A percentile compares a stretch with the other conserved stretches of the same genome.
phyloP scores from a whole-genome alignment of 1,284 basidiomycete species.

The Meripilus lineatus region DNA sequence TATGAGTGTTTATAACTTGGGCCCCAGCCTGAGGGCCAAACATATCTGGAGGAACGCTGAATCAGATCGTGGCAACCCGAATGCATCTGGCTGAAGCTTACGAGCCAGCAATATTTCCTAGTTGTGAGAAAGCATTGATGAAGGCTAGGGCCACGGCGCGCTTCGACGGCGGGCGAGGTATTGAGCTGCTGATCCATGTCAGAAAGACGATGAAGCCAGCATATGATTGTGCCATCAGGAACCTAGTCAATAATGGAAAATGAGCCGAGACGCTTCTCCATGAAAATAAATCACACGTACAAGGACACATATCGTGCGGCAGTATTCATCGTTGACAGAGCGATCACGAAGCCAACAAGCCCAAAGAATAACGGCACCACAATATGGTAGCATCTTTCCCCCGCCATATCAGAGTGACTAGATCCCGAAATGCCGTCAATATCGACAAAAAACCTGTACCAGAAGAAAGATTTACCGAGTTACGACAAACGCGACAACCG shows the following conservation, averaged over 20 bases:
- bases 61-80: neutral
- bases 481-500: slow-evolving; percentile 43
- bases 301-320: slow-evolving; percentile 67
- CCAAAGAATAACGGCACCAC: slow-evolving; percentile 48
- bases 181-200: slow-evolving; percentile 68
- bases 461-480: slow-evolving; percentile 33
- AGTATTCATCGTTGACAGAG: slow-evolving; percentile 64
- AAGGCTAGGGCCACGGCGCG: slow-evolving; percentile 74
- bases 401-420: slow-evolving; percentile 67
- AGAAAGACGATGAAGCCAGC: slow-evolving; percentile 65
- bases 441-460: slow-evolving; percentile 12
- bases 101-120: slow-evolving; percentile 73
- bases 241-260: slow-evolving; percentile 34
- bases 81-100: slow-evolving; percentile 1
- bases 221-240: slow-evolving; percentile 74
- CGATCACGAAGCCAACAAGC: slow-evolving; percentile 71
- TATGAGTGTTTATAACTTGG: slow-evolving; percentile 38
- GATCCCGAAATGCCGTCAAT: slow-evolving; percentile 6
- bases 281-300: slow-evolving; percentile 38
- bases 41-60: slow-evolving; percentile 13
- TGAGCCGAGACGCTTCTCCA: neutral
- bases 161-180: slow-evolving; percentile 65
- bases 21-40: slow-evolving; percentile 39
- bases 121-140: slow-evolving; percentile 68
- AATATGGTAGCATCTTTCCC: slow-evolving; percentile 67